These are phyloP conservation scores for Hygrophoropsis aurantiaca DNA, from an alignment of 768 basidiomycete genomes.

Conservation along the genomic window DNA sequence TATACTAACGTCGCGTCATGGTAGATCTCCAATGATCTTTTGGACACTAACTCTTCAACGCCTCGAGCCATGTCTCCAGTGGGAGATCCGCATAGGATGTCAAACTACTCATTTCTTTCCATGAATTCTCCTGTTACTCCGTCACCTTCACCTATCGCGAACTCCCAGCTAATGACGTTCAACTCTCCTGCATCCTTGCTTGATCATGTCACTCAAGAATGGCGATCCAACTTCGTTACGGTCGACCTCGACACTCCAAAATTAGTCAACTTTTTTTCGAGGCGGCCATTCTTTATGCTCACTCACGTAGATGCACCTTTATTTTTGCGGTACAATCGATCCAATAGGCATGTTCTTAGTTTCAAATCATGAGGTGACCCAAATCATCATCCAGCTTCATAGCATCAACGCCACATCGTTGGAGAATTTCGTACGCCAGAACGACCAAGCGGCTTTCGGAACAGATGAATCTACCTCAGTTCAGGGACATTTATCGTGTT, in stretches of 20 bases:
- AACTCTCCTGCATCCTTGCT: constrained; percentile 55
- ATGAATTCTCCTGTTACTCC: constrained; percentile 17
- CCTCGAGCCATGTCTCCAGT: not conserved
- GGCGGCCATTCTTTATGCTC: constrained; percentile 89
- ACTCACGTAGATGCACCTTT: constrained; percentile 83
- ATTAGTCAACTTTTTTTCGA: constrained; percentile 68
- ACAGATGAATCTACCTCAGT: constrained; percentile 10
- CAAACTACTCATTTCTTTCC: constrained; percentile 14
- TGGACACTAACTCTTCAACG: not conserved
- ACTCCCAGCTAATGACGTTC: constrained; percentile 32
- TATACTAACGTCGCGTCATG: not conserved
- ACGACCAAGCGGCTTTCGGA: constrained; percentile 75
- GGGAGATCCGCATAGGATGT: constrained; percentile 1
- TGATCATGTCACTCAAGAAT: constrained; percentile 74
- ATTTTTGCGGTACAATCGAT: constrained; percentile 62
- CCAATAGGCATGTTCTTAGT: constrained; percentile 45
- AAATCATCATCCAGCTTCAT: constrained; percentile 4
- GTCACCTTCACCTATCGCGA: constrained; percentile 19
- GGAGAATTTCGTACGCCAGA: constrained; percentile 69
- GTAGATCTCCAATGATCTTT: not conserved
- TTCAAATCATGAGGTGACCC: not conserved
- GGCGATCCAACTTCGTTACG: constrained; percentile 82
- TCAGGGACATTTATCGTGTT: constrained; percentile 13
- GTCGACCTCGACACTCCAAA: constrained; percentile 57
- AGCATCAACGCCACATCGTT: constrained; percentile 42